Conservation (phyloP, 768 basidiomycete species). For the Brasilioporus rufonigricans region DNA sequence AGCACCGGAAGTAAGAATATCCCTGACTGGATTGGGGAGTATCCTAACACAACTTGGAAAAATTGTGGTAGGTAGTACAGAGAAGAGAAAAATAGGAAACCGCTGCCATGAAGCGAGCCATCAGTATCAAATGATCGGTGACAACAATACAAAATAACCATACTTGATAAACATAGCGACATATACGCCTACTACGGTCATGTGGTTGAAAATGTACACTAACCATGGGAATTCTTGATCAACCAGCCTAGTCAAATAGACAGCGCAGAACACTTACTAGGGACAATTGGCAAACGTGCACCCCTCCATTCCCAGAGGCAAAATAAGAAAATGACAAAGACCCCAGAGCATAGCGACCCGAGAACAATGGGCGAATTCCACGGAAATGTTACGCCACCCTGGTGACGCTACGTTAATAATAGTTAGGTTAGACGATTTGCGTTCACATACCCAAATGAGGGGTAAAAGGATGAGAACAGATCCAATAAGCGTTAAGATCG, state of each 20-base stretch:
- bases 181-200: slow-evolving; percentile 66
- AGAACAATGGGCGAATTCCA: slow-evolving; percentile 70
- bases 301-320: slow-evolving; percentile 73
- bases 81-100: slow-evolving; percentile 60
- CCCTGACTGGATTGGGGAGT: slow-evolving; percentile 60
- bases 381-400: slow-evolving; percentile 72
- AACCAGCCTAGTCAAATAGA: background rate
- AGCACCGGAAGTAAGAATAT: slow-evolving; percentile 70
- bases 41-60: slow-evolving; percentile 71
- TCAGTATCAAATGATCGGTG: background rate
- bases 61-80: slow-evolving; percentile 74
- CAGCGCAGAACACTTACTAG: slow-evolving; percentile 42
- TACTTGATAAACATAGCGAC: slow-evolving; percentile 69
- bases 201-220: slow-evolving; percentile 73
- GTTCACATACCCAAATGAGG: slow-evolving; percentile 60
- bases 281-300: slow-evolving; percentile 68
- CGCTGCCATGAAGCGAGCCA: slow-evolving; percentile 33
- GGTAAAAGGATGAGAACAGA: slow-evolving; percentile 66
- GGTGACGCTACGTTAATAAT: slow-evolving; percentile 1
- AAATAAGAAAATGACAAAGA: slow-evolving; percentile 54
- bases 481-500: slow-evolving; percentile 53
- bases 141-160: slow-evolving; percentile 9
- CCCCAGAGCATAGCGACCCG: slow-evolving; percentile 54
- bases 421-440: background rate
- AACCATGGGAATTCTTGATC: background rate